Percentiles rank a stretch among this genome's conserved stretches.
Evolutionary conservation across 202 grass and related monocot species (phyloP).

Genomic region (Setaria italica): DNA sequence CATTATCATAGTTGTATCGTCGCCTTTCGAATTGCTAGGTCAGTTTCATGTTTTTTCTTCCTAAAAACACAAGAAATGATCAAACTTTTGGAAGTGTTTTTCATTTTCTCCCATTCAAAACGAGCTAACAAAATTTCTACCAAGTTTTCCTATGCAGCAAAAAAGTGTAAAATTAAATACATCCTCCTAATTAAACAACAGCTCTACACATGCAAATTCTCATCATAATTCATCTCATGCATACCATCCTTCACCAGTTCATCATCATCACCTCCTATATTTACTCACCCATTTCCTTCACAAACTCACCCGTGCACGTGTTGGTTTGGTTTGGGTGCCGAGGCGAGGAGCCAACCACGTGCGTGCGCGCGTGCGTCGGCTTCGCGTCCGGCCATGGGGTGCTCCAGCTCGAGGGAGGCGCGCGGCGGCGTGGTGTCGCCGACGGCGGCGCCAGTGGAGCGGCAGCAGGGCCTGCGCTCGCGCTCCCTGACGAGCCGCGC

Average conservation of each 20-base stretch:
- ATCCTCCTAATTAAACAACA: background rate
- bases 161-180: background rate
- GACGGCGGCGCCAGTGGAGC: background rate
- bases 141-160: background rate
- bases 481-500: constrained; percentile 16
- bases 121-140: background rate
- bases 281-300: background rate
- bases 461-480: constrained; percentile 35
- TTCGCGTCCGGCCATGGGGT: constrained; percentile 60
- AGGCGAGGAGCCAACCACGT: background rate
- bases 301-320: background rate
- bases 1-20: background rate
- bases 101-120: background rate
- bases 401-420: constrained; percentile 69
- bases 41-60: too few species aligned
- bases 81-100: background rate
- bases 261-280: constrained; percentile 1
- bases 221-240: background rate
- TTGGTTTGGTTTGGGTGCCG: background rate
- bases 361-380: background rate
- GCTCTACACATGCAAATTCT: background rate
- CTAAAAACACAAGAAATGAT: too few species aligned
- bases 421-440: background rate
- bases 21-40: too few species aligned
- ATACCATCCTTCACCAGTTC: background rate